phyloP scores from a whole-genome alignment of 2,329 filamentous ascomycete genomes.

The Pyrenochaeta sp. region DNA sequence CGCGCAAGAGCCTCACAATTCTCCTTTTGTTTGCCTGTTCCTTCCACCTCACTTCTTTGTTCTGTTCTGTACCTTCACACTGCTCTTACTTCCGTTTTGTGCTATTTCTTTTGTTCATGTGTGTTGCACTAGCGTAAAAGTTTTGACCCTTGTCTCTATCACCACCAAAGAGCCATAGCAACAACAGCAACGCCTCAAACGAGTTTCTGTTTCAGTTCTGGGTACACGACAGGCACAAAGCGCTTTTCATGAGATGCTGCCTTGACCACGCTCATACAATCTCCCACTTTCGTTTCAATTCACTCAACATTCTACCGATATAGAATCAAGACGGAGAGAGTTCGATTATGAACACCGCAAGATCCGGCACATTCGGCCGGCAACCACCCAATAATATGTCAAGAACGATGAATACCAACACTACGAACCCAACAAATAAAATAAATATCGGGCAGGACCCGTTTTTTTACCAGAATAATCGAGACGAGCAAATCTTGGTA shows the following conservation, averaged over 20 bases:
- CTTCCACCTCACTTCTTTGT: conserved; percentile 15
- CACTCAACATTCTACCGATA: conserved; percentile 7
- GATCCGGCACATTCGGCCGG: conserved; percentile 17
- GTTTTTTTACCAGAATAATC: conserved; percentile 14
- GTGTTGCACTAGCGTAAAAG: conserved; percentile 20
- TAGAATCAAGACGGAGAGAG: conserved; percentile 5
- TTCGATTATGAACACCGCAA: conserved; percentile 28
- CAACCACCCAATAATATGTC: conserved; percentile 20
- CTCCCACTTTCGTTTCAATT: conserved; percentile 8
- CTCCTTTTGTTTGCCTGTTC: conserved; percentile 21
- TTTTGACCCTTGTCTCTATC: conserved; percentile 17
- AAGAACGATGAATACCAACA: conserved; percentile 16
- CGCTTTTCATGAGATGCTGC: conserved; percentile 28
- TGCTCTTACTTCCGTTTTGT: conserved; percentile 12
- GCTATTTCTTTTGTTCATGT: conserved; percentile 14
- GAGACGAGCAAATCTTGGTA: conserved; percentile 36
- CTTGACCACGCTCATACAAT: conserved; percentile 3
- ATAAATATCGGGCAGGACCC: background rate
- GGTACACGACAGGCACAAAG: conserved; percentile 28
- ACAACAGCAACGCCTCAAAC: conserved; percentile 38
- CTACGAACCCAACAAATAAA: conserved; percentile 4
- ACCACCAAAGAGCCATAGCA: conserved; percentile 30
- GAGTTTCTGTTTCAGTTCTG: conserved; percentile 34
- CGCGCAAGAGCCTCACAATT: conserved; percentile 25
- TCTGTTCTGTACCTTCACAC: conserved; percentile 8